Base-by-base conservation (phyloP, 2,329 filamentous ascomycete genomes). In the Sphaerulina musiva region DNA sequence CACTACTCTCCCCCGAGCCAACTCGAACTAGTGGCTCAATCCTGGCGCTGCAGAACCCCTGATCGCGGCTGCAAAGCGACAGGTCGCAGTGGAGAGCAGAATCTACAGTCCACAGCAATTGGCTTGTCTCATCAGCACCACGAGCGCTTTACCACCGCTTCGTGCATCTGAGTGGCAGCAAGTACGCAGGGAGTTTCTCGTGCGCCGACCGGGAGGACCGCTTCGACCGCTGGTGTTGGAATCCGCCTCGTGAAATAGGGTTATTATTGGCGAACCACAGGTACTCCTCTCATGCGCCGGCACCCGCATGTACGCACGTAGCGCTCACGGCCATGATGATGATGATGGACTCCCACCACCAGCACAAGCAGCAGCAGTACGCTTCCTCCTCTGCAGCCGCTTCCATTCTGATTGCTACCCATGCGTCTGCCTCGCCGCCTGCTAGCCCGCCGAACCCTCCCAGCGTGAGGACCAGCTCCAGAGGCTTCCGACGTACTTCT, bases 391-490 rank as follows among this genome's bases (percentile, higher is more conserved):
- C 41, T 10, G 38, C 50, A 20, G 43, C 43, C 38, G 26, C 26
- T 26, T 26, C 26, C 26, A 6, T 26, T 6, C 6, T 26, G 26
- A 32, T 43, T 20, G 34, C 48, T 14, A 14, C 48, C 20, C 23
- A 42, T 29, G 44, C 50, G 31, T 36, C 41, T 17, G 48, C 42
- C 29, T 53, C 50, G 23, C 43, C 50, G 39, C 50, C 50, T n/a
- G 46, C 23, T 23, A 53, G 50, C 23, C 50, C 50, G 44, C 50
- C 50, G 20, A 11, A 42, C 10, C 29, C 43, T 12, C 50, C 50
- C 36, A 47, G 43, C 44, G 40, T 46, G 32, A 31, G 50, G 34
- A 53, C 50, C 31, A 53, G 50, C 50, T 46, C 43, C 12, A 46
- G 50, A 36, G 44, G 43, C 43, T 53, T 53, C 34, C 50, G 50